Evolutionary conservation across 1,139 yeast genomes (phyloP).

Genomic region (Saccharomycopsis hybrid): DNA sequence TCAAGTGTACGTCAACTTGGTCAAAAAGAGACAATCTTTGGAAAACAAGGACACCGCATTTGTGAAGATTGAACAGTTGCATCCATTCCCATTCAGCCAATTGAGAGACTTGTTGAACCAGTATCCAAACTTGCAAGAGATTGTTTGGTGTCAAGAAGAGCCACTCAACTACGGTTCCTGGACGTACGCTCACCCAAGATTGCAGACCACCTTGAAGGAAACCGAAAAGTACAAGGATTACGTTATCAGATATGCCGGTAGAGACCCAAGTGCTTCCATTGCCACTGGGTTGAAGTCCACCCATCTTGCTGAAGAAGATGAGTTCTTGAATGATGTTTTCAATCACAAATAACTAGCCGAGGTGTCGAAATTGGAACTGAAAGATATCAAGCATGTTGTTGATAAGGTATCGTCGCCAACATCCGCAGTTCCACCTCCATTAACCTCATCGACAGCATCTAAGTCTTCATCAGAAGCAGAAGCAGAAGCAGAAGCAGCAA

Average conservation of each 20-base stretch:
- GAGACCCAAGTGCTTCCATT: slow-evolving; percentile 96
- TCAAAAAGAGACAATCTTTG: slow-evolving; percentile 75
- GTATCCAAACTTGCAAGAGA: slow-evolving; percentile 79
- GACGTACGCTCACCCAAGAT: slow-evolving; percentile 75
- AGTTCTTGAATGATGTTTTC: slow-evolving; percentile 77
- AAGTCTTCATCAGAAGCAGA: too few relatives aligned
- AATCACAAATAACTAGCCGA: slow-evolving; percentile 4
- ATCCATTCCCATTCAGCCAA: slow-evolving; percentile 98
- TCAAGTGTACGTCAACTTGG: slow-evolving; percentile 90
- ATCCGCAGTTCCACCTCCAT: too few relatives aligned
- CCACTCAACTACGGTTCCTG: slow-evolving; percentile 96
- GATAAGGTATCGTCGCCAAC: too few relatives aligned
- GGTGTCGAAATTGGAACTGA: background rate
- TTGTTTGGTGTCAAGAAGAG: slow-evolving; percentile 98
- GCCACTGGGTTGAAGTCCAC: slow-evolving; percentile 95
- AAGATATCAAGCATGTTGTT: too few relatives aligned
- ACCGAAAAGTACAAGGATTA: slow-evolving; percentile 58
- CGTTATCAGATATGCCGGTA: slow-evolving; percentile 82
- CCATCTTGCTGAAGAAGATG: slow-evolving; percentile 86
- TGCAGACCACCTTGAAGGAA: slow-evolving; percentile 66
- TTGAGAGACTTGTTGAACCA: slow-evolving; percentile 75
- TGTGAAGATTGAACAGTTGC: slow-evolving; percentile 86
- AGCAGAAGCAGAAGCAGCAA: too few relatives aligned
- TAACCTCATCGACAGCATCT: too few relatives aligned
- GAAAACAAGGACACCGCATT: slow-evolving; percentile 81